Conservation (phyloP, 768 basidiomycete species). For the Fistulinella prunicolor region DNA sequence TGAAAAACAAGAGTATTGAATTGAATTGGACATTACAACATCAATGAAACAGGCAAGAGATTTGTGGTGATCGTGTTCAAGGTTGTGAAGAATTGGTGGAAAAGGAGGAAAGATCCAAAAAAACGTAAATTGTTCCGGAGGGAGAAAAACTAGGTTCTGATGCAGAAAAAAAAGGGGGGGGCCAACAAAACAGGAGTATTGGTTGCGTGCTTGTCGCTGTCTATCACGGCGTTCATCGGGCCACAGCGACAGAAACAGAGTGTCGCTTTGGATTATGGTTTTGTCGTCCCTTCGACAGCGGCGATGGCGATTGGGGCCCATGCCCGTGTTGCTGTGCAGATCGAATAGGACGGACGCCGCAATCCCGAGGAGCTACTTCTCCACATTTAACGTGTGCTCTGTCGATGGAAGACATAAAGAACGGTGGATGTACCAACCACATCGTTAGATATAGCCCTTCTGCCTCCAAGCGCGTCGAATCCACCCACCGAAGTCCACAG, state of each 20-base stretch:
- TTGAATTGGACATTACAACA: constrained; percentile 20
- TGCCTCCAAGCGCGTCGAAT: constrained; percentile 9
- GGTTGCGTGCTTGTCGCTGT: constrained; percentile 16
- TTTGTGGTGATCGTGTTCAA: constrained; percentile 12
- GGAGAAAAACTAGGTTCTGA: constrained; percentile 4
- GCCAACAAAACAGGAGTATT: not conserved
- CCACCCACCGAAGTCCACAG: constrained; percentile 66
- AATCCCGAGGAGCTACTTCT: constrained; percentile 76
- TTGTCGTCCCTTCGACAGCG: constrained; percentile 27
- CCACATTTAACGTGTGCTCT: constrained; percentile 89
- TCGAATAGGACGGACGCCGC: constrained; percentile 53
- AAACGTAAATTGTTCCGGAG: constrained; percentile 13
- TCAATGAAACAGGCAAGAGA: constrained; percentile 4
- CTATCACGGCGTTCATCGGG: constrained; percentile 23
- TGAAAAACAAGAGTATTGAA: constrained; percentile 7
- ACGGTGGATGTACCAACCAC: constrained; percentile 5
- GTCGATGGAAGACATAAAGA: constrained; percentile 11
- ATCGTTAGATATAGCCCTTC: constrained; percentile 16
- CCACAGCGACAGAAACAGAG: constrained; percentile 20
- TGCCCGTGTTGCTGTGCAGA: constrained; percentile 24
- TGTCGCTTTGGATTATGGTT: constrained; percentile 27
- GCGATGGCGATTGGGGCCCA: constrained; percentile 19
- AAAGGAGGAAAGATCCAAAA: not conserved
- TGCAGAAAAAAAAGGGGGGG: constrained; percentile 5
- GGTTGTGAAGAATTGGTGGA: constrained; percentile 1